These are phyloP conservation scores for Licmophora abbreviata DNA, from an alignment of 108 stramenopile genomes.

Conservation along the genomic window DNA sequence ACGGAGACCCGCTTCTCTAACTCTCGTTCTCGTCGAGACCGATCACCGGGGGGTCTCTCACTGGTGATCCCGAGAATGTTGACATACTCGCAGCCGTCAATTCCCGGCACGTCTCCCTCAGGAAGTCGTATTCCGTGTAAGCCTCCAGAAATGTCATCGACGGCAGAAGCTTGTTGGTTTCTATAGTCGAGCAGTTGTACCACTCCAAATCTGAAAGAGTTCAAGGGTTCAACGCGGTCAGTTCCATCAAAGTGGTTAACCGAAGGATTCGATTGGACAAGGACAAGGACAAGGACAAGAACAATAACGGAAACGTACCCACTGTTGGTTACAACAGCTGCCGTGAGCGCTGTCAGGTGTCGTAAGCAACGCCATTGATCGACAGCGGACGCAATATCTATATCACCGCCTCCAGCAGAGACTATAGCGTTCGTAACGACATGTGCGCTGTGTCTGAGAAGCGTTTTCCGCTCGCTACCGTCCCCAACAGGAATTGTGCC, in stretches of 20 bases:
- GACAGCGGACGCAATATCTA: constrained; percentile 61
- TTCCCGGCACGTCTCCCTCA: constrained; percentile 35
- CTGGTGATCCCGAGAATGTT: constrained; percentile 16
- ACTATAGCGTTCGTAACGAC: constrained; percentile 73
- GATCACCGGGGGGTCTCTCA: constrained; percentile 4
- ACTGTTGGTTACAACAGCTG: constrained; percentile 51
- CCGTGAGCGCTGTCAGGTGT: constrained; percentile 52
- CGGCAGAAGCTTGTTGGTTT: constrained; percentile 30
- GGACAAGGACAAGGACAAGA: too few species aligned
- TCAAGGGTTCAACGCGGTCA: background rate
- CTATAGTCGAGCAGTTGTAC: constrained; percentile 50
- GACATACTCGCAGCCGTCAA: constrained; percentile 31
- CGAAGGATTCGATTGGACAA: too few species aligned
- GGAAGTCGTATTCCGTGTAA: constrained; percentile 55
- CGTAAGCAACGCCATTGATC: constrained; percentile 68
- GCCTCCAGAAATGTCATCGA: constrained; percentile 48
- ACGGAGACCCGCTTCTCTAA: constrained; percentile 32
- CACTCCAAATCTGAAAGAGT: constrained; percentile 44
- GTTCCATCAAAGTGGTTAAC: too few species aligned
- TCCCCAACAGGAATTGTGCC: constrained; percentile 20
- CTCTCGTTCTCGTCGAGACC: constrained; percentile 12
- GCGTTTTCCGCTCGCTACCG: constrained; percentile 23
- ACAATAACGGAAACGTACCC: too few species aligned
- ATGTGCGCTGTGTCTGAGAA: constrained; percentile 60
- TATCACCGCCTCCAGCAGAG: constrained; percentile 42